A percentile compares a stretch with the other conserved stretches of the same genome.
These are phyloP conservation scores for Panicum hallii DNA, from an alignment of 202 grass and related monocot genomes.

Conservation along the genomic window DNA sequence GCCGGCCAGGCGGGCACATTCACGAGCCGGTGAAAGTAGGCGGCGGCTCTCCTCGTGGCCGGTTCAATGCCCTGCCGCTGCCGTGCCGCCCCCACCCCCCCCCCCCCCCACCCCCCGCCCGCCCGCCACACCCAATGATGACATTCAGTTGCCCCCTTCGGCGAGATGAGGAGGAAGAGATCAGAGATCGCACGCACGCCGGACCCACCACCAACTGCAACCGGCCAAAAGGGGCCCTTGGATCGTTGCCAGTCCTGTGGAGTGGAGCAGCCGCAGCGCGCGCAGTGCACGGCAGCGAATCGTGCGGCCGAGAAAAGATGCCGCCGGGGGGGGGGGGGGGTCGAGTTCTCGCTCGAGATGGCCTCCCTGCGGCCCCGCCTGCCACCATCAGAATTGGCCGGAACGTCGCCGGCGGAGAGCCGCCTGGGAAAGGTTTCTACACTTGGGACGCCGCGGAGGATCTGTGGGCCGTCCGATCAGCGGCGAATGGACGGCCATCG, in stretches of 20 bases:
- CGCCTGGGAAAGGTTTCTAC: neutral
- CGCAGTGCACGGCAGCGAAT: neutral
- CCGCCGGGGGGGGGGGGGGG: no score
- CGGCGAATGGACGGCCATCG: neutral
- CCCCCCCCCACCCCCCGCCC: no score
- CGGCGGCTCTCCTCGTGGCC: slow-evolving; percentile 13
- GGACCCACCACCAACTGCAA: slow-evolving; percentile 35
- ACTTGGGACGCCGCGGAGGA: neutral
- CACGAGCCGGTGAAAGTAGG: slow-evolving; percentile 41
- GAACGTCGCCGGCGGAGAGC: neutral
- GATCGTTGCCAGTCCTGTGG: neutral
- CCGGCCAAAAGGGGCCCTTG: slow-evolving; percentile 13
- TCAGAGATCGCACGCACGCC: neutral
- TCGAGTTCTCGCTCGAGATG: slow-evolving; percentile 23
- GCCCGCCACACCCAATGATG: no score
- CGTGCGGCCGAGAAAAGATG: neutral
- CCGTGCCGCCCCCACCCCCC: no score
- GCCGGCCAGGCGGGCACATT: slow-evolving; percentile 28
- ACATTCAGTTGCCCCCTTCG: slow-evolving; percentile 43
- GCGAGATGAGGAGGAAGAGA: slow-evolving; percentile 21
- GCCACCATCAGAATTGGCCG: slow-evolving; percentile 7
- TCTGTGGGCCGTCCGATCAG: neutral
- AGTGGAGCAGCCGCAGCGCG: neutral
- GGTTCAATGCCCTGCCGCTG: slow-evolving; percentile 21
- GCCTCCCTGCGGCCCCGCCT: neutral